These are phyloP conservation scores for Scedosporium boydii DNA, from an alignment of 2,329 filamentous ascomycete genomes.

Conservation along the genomic window DNA sequence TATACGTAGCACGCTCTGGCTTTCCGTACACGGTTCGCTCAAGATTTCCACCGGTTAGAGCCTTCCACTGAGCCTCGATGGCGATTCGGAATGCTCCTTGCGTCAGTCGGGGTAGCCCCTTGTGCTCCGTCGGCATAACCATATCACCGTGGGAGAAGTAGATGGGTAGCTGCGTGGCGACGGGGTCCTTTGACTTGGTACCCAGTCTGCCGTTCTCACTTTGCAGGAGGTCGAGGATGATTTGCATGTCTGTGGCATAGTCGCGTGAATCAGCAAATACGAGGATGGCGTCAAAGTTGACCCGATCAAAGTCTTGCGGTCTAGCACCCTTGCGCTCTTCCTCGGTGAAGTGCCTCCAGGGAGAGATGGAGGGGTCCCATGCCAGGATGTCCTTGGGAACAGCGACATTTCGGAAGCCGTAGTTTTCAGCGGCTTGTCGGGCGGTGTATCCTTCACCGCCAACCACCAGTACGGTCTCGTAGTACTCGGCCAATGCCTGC, in stretches of 20 bases:
- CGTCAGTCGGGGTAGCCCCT: constrained; percentile 74
- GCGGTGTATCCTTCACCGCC: constrained; percentile 60
- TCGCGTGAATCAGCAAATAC: constrained; percentile 95
- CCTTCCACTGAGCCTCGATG: constrained; percentile 68
- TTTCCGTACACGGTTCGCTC: constrained; percentile 70
- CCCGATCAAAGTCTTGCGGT: constrained; percentile 50
- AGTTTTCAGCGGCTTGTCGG: constrained; percentile 17
- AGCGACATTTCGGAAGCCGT: constrained; percentile 74
- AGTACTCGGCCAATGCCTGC: constrained; percentile 36
- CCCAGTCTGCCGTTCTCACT: constrained; percentile 70
- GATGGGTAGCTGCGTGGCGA: constrained; percentile 60
- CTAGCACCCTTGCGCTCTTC: constrained; percentile 50
- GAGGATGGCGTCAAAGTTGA: constrained; percentile 83
- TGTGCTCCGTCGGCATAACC: constrained; percentile 78
- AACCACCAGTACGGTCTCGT: constrained; percentile 63
- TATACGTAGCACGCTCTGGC: constrained; percentile 67
- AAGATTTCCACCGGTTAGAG: constrained; percentile 57
- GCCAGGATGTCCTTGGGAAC: constrained; percentile 77
- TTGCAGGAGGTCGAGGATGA: constrained; percentile 75
- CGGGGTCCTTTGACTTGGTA: constrained; percentile 67
- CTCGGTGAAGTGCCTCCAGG: constrained; percentile 62
- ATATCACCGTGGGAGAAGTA: constrained; percentile 90
- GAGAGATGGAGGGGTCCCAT: constrained; percentile 68
- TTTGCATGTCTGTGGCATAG: constrained; percentile 83
- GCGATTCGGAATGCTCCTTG: constrained; percentile 86